A percentile compares a stretch with the other conserved stretches of the same genome.
These are phyloP conservation scores for Mollisia scopiformis DNA, from an alignment of 2,329 filamentous ascomycete genomes.

Conservation along the genomic window DNA sequence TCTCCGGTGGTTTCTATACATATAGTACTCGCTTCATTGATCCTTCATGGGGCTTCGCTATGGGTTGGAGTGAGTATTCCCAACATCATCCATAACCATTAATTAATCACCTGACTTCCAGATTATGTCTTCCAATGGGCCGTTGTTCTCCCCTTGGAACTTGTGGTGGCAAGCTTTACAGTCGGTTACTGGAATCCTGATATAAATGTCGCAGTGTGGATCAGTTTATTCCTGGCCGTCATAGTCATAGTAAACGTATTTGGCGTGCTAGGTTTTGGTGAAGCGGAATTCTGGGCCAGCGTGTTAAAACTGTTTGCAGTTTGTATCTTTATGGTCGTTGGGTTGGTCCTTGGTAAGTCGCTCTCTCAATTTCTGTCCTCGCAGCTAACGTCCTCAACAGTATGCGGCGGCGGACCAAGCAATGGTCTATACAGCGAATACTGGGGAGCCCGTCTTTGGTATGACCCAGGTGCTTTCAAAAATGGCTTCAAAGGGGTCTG, in stretches of 20 bases:
- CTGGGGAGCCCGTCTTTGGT: conserved; percentile 70
- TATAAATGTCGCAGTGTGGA: conserved; percentile 66
- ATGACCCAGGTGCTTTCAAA: conserved; percentile 76
- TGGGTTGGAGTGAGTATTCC: conserved; percentile 70
- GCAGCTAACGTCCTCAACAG: conserved; percentile 44
- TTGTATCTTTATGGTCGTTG: conserved; percentile 78
- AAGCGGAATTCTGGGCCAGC: conserved; percentile 85
- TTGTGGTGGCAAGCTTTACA: conserved; percentile 82
- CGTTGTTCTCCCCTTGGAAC: conserved; percentile 78
- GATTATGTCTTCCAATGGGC: conserved; percentile 88
- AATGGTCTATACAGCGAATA: conserved; percentile 70
- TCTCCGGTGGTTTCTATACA: conserved; percentile 87
- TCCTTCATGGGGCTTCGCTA: conserved; percentile 90
- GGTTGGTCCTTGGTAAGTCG: conserved; percentile 19
- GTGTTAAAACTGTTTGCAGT: conserved; percentile 84
- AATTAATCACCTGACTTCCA: conserved; percentile 14
- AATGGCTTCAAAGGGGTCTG: conserved; percentile 81
- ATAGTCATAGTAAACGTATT: conserved; percentile 86
- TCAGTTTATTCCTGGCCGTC: conserved; percentile 75
- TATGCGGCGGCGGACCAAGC: conserved; percentile 70
- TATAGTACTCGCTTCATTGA: conserved; percentile 94
- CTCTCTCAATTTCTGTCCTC: not conserved
- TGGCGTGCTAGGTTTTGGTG: conserved; percentile 83
- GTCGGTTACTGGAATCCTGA: conserved; percentile 75
- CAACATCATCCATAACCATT: not conserved